A percentile compares a stretch with the other conserved stretches of the same genome.
Evolutionary conservation across 108 stramenopile species (phyloP).

Genomic region (Nitzschia putrida): DNA sequence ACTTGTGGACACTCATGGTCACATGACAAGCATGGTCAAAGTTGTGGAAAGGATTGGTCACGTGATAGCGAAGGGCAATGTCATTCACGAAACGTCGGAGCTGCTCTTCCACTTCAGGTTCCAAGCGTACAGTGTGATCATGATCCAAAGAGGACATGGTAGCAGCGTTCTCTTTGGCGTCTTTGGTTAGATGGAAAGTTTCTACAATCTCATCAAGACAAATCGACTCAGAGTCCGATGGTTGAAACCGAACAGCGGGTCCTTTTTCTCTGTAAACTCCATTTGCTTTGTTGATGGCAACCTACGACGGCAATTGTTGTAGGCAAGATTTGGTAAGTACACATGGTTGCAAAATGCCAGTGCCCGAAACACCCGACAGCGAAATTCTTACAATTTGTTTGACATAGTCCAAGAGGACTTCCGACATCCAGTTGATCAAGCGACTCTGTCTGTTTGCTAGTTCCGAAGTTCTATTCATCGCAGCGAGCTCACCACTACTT

Average conservation of each 20-base stretch:
- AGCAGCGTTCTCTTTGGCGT: neutral
- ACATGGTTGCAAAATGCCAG: neutral
- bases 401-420: constrained; percentile 25
- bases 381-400: constrained; percentile 17
- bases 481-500: neutral
- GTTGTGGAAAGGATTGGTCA: constrained; percentile 29
- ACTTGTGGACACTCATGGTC: constrained; percentile 27
- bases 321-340: neutral
- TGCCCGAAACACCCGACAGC: neutral
- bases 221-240: constrained; percentile 1
- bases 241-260: neutral
- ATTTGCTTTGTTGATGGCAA: constrained; percentile 8
- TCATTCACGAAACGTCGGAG: constrained; percentile 4
- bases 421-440: constrained; percentile 11
- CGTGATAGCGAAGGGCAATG: constrained; percentile 10
- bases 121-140: neutral
- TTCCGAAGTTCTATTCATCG: neutral
- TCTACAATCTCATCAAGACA: constrained; percentile 22
- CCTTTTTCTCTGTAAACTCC: neutral
- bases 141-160: neutral
- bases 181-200: constrained; percentile 1
- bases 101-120: constrained; percentile 5
- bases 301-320: constrained; percentile 1
- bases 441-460: neutral
- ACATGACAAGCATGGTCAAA: constrained; percentile 31